These are phyloP conservation scores for Angomonas deanei DNA, from an alignment of 208 protist genomes.

Conservation along the genomic window DNA sequence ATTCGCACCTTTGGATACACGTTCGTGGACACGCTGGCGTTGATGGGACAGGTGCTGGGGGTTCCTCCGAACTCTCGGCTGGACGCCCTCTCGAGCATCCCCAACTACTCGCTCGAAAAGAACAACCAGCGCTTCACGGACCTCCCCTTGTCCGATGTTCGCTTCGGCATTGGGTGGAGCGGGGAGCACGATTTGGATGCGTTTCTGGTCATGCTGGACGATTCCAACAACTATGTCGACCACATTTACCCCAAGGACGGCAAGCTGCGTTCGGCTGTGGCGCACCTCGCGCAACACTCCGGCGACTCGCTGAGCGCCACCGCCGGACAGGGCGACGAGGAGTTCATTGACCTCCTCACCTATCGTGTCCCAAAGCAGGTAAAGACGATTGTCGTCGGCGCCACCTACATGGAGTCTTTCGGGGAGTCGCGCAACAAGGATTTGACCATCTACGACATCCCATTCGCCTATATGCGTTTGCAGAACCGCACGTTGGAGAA, in stretches of 20 bases:
- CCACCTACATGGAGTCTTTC: conserved; percentile 54
- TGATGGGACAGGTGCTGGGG: conserved; percentile 65
- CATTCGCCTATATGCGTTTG: conserved; percentile 60
- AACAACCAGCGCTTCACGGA: conserved; percentile 12
- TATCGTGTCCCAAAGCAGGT: conserved; percentile 52
- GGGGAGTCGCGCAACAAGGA: conserved; percentile 10
- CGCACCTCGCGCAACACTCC: conserved; percentile 49
- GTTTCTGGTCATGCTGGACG: conserved; percentile 72
- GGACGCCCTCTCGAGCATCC: conserved; percentile 42
- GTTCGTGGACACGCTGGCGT: conserved; percentile 71
- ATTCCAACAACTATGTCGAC: conserved; percentile 64
- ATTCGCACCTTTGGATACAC: conserved; percentile 71
- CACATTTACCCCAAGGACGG: conserved; percentile 58
- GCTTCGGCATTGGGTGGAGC: conserved; percentile 73
- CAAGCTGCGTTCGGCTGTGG: conserved; percentile 32
- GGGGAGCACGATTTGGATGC: conserved; percentile 78
- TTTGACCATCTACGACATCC: conserved; percentile 54
- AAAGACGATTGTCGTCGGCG: conserved; percentile 50
- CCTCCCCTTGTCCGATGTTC: conserved; percentile 58
- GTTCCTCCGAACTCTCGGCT: conserved; percentile 31
- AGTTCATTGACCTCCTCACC: conserved; percentile 68
- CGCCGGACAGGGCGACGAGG: conserved; percentile 42
- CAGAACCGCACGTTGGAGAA: conserved; percentile 68
- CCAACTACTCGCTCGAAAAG: conserved; percentile 68
- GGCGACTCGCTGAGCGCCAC: conserved; percentile 58